These are phyloP conservation scores for Podospora didyma DNA, from an alignment of 495 filamentous ascomycete species.

Conservation along the genomic window DNA sequence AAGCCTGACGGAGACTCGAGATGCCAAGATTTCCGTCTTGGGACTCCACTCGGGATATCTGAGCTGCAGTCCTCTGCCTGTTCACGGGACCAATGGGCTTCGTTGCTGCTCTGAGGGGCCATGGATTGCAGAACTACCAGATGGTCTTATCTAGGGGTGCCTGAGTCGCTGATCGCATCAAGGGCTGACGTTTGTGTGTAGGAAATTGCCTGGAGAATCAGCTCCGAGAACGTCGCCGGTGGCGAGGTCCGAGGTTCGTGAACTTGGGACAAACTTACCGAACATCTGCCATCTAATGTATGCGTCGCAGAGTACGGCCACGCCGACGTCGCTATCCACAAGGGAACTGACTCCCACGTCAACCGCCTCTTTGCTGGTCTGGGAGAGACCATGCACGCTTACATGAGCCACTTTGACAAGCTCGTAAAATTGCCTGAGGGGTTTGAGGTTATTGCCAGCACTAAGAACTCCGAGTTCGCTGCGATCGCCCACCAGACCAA, in stretches of 20 bases:
- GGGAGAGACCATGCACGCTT: slow-evolving; percentile 58
- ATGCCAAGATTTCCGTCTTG: too few relatives aligned
- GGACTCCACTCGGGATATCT: too few relatives aligned
- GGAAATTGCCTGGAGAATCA: slow-evolving; percentile 74
- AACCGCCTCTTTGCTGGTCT: slow-evolving; percentile 70
- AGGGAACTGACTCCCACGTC: slow-evolving; percentile 51
- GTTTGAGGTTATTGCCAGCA: slow-evolving; percentile 70
- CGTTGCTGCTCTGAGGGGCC: too few relatives aligned
- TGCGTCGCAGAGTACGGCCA: slow-evolving; percentile 25
- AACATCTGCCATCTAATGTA: not conserved
- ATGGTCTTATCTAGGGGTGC: too few relatives aligned
- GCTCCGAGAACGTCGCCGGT: slow-evolving; percentile 64
- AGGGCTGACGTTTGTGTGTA: slow-evolving; percentile 27
- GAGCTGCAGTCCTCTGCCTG: too few relatives aligned
- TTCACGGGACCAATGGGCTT: too few relatives aligned
- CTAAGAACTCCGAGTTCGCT: slow-evolving; percentile 68
- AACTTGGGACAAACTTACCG: not conserved
- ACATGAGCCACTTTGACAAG: slow-evolving; percentile 90
- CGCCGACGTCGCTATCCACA: slow-evolving; percentile 39
- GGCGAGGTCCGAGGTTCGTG: slow-evolving; percentile 43
- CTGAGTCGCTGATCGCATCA: not conserved
- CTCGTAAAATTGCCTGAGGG: slow-evolving; percentile 64
- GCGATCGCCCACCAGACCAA: slow-evolving; percentile 73
- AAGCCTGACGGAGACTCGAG: too few relatives aligned
- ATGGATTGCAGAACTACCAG: too few relatives aligned